phyloP scores from a whole-genome alignment of 1,284 basidiomycete genomes.

The Austroboletus rostrupii region DNA sequence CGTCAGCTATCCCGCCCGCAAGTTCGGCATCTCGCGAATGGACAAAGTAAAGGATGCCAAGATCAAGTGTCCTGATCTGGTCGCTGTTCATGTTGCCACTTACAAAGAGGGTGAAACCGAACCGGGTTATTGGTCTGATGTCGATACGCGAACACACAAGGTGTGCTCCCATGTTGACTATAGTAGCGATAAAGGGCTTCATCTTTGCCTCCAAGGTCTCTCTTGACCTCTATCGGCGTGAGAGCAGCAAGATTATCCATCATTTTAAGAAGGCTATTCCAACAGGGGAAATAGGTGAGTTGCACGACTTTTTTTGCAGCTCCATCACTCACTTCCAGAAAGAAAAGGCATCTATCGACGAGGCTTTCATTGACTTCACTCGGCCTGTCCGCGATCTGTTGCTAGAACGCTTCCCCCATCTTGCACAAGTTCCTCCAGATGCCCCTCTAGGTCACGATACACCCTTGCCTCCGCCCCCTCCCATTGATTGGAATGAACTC shows the following conservation, averaged over 20 bases:
- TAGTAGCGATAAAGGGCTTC: neutral
- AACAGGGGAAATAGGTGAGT: constrained; percentile 63
- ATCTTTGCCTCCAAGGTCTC: constrained; percentile 62
- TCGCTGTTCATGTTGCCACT: constrained; percentile 91
- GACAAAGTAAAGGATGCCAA: constrained; percentile 76
- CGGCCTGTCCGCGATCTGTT: constrained; percentile 71
- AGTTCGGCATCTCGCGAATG: constrained; percentile 85
- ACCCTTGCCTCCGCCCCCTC: constrained; percentile 76
- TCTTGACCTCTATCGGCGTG: constrained; percentile 89
- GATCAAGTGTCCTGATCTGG: constrained; percentile 81
- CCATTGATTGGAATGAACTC: constrained; percentile 58
- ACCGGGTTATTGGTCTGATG: constrained; percentile 86
- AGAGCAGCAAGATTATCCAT: constrained; percentile 86
- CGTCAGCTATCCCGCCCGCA: constrained; percentile 92
- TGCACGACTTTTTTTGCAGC: neutral
- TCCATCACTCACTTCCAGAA: constrained; percentile 9
- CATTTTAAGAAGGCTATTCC: constrained; percentile 81
- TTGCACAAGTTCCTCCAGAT: constrained; percentile 65
- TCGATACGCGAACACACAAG: constrained; percentile 89
- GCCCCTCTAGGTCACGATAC: constrained; percentile 74
- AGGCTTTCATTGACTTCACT: constrained; percentile 89
- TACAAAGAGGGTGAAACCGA: constrained; percentile 87
- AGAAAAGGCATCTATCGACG: constrained; percentile 85
- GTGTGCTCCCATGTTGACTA: constrained; percentile 38
- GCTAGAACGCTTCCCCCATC: constrained; percentile 71